These are phyloP conservation scores for Trichosporon ovoides DNA, from an alignment of 1,284 basidiomycete genomes.

Conservation along the genomic window DNA sequence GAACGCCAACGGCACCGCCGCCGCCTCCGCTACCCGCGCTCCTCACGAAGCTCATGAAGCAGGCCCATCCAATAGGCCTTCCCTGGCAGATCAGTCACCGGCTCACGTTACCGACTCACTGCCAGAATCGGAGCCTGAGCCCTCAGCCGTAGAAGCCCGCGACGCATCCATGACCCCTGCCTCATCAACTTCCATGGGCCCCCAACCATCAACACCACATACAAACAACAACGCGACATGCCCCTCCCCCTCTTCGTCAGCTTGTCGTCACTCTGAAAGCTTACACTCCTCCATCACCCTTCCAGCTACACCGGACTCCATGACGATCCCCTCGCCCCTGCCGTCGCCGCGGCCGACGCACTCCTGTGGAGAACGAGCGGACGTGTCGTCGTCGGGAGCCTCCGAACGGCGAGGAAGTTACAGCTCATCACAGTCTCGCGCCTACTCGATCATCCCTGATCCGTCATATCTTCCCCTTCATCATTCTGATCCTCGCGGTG, in stretches of 20 bases:
- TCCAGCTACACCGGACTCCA: background rate
- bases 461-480: conserved; percentile 37
- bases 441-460: conserved; percentile 35
- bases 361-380: background rate
- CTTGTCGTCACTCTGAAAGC: background rate
- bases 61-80: background rate
- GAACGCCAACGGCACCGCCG: background rate
- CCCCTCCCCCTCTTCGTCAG: background rate
- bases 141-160: background rate
- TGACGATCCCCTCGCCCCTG: background rate
- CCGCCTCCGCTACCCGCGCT: no score
- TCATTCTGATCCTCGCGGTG: background rate
- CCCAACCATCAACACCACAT: background rate
- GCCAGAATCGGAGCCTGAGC: no score
- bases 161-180: background rate
- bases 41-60: background rate
- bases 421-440: background rate
- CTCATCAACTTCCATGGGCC: background rate
- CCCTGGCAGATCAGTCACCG: background rate
- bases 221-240: background rate
- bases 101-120: background rate
- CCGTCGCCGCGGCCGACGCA: background rate
- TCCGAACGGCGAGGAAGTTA: background rate
- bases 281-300: background rate
- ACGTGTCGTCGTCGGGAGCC: background rate